Percentiles rank a stretch among this genome's conserved stretches.
phyloP scores from a whole-genome alignment of 805 yeast species.

The Millerago galiae region DNA sequence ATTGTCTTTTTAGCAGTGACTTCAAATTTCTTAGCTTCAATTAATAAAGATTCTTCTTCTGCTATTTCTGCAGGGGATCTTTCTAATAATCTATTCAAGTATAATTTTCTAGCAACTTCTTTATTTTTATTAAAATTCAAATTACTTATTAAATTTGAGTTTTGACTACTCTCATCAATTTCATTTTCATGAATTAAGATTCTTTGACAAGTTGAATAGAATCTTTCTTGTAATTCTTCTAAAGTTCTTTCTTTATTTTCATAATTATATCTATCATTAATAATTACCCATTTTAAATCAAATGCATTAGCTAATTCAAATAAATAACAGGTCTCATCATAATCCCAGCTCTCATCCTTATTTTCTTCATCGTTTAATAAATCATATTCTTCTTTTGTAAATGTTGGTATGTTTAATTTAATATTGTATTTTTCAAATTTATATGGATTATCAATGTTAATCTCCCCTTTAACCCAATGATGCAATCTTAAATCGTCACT shows the following conservation, averaged over 20 bases:
- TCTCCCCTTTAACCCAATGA: constrained; percentile 83
- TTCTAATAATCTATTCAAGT: constrained; percentile 66
- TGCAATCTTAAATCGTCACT: constrained; percentile 44
- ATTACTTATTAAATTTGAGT: constrained; percentile 52
- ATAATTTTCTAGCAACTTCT: constrained; percentile 76
- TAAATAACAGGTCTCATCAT: constrained; percentile 71
- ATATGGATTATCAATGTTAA: constrained; percentile 38
- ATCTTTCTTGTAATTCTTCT: constrained; percentile 81
- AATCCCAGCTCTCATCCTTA: constrained; percentile 45
- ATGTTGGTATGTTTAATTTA: constrained; percentile 59
- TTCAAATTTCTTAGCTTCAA: constrained; percentile 90
- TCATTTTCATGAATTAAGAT: constrained; percentile 40
- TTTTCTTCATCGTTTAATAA: constrained; percentile 35
- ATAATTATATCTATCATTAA: constrained; percentile 51
- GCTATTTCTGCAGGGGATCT: constrained; percentile 96
- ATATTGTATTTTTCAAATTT: constrained; percentile 72
- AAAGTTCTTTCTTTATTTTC: constrained; percentile 35
- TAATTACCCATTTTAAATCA: constrained; percentile 53
- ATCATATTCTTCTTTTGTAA: constrained; percentile 57
- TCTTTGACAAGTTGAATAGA: constrained; percentile 60
- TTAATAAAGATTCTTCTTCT: constrained; percentile 90
- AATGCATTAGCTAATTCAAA: constrained; percentile 60
- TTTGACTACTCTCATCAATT: constrained; percentile 33
- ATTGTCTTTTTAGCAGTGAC: constrained; percentile 86
- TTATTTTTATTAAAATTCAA: constrained; percentile 63